Base-by-base conservation (phyloP, 2,329 filamentous ascomycete species). In the Coniosporium tulheliwenetii region DNA sequence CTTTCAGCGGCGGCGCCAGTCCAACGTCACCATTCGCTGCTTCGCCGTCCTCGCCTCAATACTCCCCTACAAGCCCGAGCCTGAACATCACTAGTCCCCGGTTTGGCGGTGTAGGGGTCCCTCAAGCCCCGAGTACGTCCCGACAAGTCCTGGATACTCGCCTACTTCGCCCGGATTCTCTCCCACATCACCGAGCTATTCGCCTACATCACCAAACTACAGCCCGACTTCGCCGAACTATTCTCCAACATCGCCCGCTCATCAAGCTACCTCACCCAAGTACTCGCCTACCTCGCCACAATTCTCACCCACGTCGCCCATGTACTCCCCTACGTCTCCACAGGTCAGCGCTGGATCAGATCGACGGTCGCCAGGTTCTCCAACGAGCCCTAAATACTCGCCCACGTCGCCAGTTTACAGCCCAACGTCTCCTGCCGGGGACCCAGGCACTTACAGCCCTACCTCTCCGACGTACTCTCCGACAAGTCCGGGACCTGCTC, bases 31-130 rank as follows among this genome's bases (percentile, higher is more conserved):
- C 61, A 8, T 63, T 62, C 43, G 53, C 52, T 38, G 87, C 83
- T 66, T 86, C 82, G 42, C 82, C 84, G 2, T 83, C 81, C 5
- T 86, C 81, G 30, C 83, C 83, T 38, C 58, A 60, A 9, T 65
- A 59, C 38, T 55, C 52, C 45, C 45, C 54, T 43, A 38, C 56
- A 4, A 61, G 59, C 10, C 61, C 66, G 35, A 76, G 76, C 40
- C 67, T 73, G 55, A 64, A 65, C 43, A 61, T 68, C 33, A 72
- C 71, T 30, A 75, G 70, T 48, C 72, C 72, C 38, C 66, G 65
- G 39, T 75, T 71, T 53, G 63, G 46, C 15, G 46, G 66, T 46
- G 66, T 69, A 3, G 71, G 68, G 69, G 69, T 10, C 70, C 70
- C 13, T 61, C 67, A 29, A 71, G 68, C 43, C 70, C 71, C 16